These are phyloP conservation scores for Porcisia deanei DNA, from an alignment of 208 protist species.

Conservation along the genomic window DNA sequence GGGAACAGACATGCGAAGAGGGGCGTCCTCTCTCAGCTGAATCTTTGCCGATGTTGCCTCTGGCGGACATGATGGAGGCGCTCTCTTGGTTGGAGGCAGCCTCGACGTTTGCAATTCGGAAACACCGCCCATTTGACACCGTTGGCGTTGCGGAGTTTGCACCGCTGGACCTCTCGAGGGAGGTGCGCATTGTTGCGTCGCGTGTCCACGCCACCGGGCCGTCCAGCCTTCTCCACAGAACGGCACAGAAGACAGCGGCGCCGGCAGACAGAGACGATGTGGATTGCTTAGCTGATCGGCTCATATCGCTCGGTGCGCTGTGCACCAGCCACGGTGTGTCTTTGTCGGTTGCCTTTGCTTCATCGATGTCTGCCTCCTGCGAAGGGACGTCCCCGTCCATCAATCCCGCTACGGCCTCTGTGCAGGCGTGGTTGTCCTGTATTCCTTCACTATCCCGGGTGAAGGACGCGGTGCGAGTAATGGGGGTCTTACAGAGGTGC, in stretches of 20 bases:
- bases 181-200: conserved; percentile 57
- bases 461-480: conserved; percentile 54
- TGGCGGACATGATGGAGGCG: conserved; percentile 67
- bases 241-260: no score
- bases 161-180: conserved; percentile 56
- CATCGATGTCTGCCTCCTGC: background rate
- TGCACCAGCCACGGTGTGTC: conserved; percentile 69
- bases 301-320: conserved; percentile 63
- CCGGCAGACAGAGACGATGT: background rate
- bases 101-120: conserved; percentile 80
- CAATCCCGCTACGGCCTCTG: background rate
- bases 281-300: conserved; percentile 31
- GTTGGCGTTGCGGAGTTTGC: conserved; percentile 46
- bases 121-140: conserved; percentile 59
- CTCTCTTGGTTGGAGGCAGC: conserved; percentile 82
- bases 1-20: background rate
- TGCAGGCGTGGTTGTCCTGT: conserved; percentile 9
- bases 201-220: conserved; percentile 12
- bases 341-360: conserved; percentile 45
- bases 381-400: background rate
- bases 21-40: background rate
- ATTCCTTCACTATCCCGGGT: conserved; percentile 17
- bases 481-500: conserved; percentile 36
- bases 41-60: conserved; percentile 6
- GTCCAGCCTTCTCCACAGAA: background rate